Percentiles rank a stretch among this genome's conserved stretches.
Evolutionary conservation across 1,284 basidiomycete genomes (phyloP).

Genomic region (Sutorius eximius): DNA sequence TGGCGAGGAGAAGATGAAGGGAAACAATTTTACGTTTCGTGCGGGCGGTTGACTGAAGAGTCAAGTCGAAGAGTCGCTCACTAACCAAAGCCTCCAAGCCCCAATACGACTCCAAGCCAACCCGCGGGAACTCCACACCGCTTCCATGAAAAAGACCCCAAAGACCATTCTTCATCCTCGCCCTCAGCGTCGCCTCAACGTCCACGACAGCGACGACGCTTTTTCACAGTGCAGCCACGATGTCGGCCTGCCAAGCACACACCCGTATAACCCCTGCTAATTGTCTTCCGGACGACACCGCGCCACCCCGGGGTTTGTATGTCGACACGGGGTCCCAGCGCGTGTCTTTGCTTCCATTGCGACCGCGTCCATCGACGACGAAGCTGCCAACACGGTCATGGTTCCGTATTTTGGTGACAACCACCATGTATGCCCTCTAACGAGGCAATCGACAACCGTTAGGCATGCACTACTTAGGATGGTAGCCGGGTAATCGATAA

Average conservation of each 20-base stretch:
- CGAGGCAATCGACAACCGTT: background rate
- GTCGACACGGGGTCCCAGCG: constrained; percentile 27
- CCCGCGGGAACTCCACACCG: constrained; percentile 35
- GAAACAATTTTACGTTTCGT: constrained; percentile 34
- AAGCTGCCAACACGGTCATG: background rate
- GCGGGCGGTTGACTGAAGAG: constrained; percentile 28
- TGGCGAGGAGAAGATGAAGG: constrained; percentile 22
- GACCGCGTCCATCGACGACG: background rate
- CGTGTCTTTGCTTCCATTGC: constrained; percentile 9
- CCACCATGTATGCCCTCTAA: background rate
- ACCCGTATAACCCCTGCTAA: background rate
- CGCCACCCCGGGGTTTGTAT: constrained; percentile 34
- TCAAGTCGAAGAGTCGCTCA: constrained; percentile 34
- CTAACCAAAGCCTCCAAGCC: constrained; percentile 27
- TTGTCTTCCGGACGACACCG: constrained; percentile 1
- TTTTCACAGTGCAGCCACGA: background rate
- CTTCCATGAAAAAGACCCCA: constrained; percentile 22
- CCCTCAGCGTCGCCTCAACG: background rate
- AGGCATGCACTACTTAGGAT: no score
- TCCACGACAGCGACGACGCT: background rate
- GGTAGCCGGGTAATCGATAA: background rate
- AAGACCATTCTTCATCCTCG: background rate
- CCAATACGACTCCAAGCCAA: constrained; percentile 21
- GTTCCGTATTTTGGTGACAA: background rate
- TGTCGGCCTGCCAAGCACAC: background rate